These are phyloP conservation scores for Lodderomyces oxycetoniae DNA, from an alignment of 1,139 yeast species.

Conservation along the genomic window DNA sequence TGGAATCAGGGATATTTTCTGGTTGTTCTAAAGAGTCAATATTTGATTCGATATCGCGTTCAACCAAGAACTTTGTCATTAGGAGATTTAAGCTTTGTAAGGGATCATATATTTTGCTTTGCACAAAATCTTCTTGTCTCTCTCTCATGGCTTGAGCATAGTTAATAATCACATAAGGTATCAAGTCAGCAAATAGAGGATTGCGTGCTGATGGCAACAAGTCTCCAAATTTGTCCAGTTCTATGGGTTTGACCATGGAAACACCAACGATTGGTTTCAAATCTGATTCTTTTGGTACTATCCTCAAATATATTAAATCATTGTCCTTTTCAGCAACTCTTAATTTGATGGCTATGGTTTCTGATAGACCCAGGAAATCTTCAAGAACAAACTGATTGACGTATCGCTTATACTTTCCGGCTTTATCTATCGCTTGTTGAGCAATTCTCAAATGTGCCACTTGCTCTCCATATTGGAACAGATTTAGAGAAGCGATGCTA, in stretches of 20 bases:
- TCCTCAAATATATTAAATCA: constrained; percentile 68
- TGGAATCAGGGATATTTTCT: constrained; percentile 54
- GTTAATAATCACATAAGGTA: constrained; percentile 67
- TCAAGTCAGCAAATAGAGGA: constrained; percentile 38
- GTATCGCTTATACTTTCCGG: constrained; percentile 37
- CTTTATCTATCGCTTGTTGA: constrained; percentile 25
- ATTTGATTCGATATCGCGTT: constrained; percentile 54
- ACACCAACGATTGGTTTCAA: constrained; percentile 46
- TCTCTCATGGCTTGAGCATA: constrained; percentile 66
- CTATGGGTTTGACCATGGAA: constrained; percentile 52
- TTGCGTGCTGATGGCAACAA: not conserved
- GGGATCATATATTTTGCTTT: constrained; percentile 48
- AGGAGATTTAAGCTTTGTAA: constrained; percentile 46
- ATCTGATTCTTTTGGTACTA: constrained; percentile 47
- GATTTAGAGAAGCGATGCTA: constrained; percentile 46
- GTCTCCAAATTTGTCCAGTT: constrained; percentile 18
- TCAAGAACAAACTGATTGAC: constrained; percentile 40
- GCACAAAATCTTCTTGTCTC: constrained; percentile 55
- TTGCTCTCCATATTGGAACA: constrained; percentile 63
- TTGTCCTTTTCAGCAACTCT: constrained; percentile 69
- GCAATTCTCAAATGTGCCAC: constrained; percentile 53
- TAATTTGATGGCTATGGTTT: constrained; percentile 43
- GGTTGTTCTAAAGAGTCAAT: constrained; percentile 64
- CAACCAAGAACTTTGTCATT: constrained; percentile 41
- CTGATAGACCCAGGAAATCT: constrained; percentile 46